Base-by-base conservation (phyloP, 2,329 filamentous ascomycete species). In the Venturia aucupariae region DNA sequence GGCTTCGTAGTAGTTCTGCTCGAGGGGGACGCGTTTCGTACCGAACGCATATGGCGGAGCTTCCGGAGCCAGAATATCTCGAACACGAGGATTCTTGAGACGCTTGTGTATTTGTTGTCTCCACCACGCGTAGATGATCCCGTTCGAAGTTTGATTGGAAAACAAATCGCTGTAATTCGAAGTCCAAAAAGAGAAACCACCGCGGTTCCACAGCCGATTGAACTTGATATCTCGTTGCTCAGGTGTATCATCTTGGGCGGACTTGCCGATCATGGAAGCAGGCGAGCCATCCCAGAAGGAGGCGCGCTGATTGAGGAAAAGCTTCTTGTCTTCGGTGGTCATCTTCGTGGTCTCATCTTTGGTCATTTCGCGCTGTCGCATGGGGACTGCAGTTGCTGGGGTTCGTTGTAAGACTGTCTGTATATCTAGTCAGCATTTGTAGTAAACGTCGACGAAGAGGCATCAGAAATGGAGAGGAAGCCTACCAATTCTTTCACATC, bases 331-430 rank as follows among this genome's bases (percentile, higher is more conserved):
- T 7, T 42, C n/a, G 38, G 17, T 22, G n/a, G 59, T 11, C 38
- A 38, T 27, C 32, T 27, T 61, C 2, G 59, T 61, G 59, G 17
- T 38, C 66, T 85, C 80, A 65, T 80, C 77, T 15, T 71, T 74
- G 0, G 78, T 80, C 38, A 86, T 73, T 0, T 74, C 46, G 2
- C 76, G 74, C 64, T 81, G 79, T 2, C 79, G 77, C 84, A 89
- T 87, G 0, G 86, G 85, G 0, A 89, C 68, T 0, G 84, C 84
- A 6, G 87, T 75, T 65, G 89, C 89, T 0, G 87, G 86, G 0
- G 85, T 89, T 15, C 87, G 80, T 69, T 89, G 85, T 72, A 88
- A 88, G 42, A 89, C 83, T 2, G 75, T 79, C 44, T 46, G n/a
- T n/a, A 24, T 41, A 7, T 24, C 13, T 39, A 6, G 17, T 42